These are phyloP conservation scores for Hansenula anomala DNA, from an alignment of 1,139 yeast genomes.

Conservation along the genomic window DNA sequence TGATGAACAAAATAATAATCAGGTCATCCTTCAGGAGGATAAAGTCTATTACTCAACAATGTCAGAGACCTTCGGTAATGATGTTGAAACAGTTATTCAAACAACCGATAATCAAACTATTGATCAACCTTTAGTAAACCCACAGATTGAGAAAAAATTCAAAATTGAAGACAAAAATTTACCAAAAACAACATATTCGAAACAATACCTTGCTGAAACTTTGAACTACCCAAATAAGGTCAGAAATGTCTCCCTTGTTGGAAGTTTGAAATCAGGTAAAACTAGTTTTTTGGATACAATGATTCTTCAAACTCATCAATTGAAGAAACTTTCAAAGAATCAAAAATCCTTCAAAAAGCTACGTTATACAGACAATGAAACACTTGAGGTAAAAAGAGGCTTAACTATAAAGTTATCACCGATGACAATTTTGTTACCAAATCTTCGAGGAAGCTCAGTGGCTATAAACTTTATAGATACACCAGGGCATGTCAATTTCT, in stretches of 20 bases:
- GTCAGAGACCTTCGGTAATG: slow-evolving; percentile 43
- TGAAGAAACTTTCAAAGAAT: slow-evolving; percentile 26
- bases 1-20: slow-evolving; percentile 20
- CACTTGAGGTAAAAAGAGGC: slow-evolving; percentile 67
- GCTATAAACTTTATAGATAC: slow-evolving; percentile 69
- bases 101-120: slow-evolving; percentile 49
- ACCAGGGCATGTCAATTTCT: slow-evolving; percentile 88
- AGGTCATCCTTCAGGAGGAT: slow-evolving; percentile 41
- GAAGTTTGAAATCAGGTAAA: slow-evolving; percentile 84
- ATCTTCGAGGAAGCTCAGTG: slow-evolving; percentile 49
- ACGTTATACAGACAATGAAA: slow-evolving; percentile 68
- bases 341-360: slow-evolving; percentile 37
- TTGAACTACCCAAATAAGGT: slow-evolving; percentile 58
- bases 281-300: slow-evolving; percentile 73
- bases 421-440: slow-evolving; percentile 57
- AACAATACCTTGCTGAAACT: slow-evolving; percentile 53
- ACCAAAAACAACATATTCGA: slow-evolving; percentile 59
- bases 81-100: slow-evolving; percentile 62
- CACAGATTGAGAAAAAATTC: slow-evolving; percentile 39
- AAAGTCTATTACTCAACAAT: slow-evolving; percentile 39
- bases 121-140: slow-evolving; percentile 64
- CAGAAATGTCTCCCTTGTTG: slow-evolving; percentile 78
- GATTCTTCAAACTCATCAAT: slow-evolving; percentile 57
- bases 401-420: slow-evolving; percentile 62
- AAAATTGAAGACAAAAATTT: slow-evolving; percentile 46